A percentile compares a stretch with the other conserved stretches of the same genome.
phyloP scores from a whole-genome alignment of 2,329 filamentous ascomycete species.

The Colletotrichum acutatum region DNA sequence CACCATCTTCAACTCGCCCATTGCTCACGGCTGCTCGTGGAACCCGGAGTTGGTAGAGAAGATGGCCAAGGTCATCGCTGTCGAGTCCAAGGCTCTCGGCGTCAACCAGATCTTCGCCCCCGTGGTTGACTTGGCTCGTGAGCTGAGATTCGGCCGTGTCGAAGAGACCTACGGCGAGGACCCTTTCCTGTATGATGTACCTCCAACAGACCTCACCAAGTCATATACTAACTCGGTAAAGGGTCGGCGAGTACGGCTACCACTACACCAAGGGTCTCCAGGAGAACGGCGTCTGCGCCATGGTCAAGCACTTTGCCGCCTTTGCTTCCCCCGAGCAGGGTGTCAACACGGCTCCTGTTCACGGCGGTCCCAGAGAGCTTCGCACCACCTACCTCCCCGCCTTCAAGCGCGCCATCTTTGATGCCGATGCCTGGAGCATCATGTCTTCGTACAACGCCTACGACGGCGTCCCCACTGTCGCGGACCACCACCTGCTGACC shows the following conservation, averaged over 20 bases:
- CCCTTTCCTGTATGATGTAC: slow-evolving; percentile 60
- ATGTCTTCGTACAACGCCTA: slow-evolving; percentile 83
- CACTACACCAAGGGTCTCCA: slow-evolving; percentile 69
- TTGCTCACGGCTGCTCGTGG: slow-evolving; percentile 77
- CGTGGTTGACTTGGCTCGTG: slow-evolving; percentile 76
- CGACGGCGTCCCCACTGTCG: slow-evolving; percentile 75
- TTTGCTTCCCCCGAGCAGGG: slow-evolving; percentile 78
- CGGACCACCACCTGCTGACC: slow-evolving; percentile 73
- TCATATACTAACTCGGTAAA: slow-evolving; percentile 34
- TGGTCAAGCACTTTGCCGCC: slow-evolving; percentile 80
- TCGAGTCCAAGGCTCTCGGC: slow-evolving; percentile 74
- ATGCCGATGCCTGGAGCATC: slow-evolving; percentile 73
- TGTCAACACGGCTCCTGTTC: slow-evolving; percentile 72
- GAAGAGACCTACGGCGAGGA: slow-evolving; percentile 82
- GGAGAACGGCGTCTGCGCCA: slow-evolving; percentile 72
- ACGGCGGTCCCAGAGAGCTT: slow-evolving; percentile 64
- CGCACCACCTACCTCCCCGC: slow-evolving; percentile 67
- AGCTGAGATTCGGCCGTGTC: slow-evolving; percentile 77
- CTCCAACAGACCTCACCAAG: too few species aligned
- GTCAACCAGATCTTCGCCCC: slow-evolving; percentile 81
- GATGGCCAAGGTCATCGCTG: slow-evolving; percentile 74
- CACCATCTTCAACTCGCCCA: slow-evolving; percentile 83
- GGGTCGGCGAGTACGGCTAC: slow-evolving; percentile 74
- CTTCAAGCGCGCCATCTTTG: slow-evolving; percentile 78
- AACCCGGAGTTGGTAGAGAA: slow-evolving; percentile 72